Evolutionary conservation across 192 early-diverging fungal genomes (phyloP).

Genomic region (Rhizophlyctis rosea): DNA sequence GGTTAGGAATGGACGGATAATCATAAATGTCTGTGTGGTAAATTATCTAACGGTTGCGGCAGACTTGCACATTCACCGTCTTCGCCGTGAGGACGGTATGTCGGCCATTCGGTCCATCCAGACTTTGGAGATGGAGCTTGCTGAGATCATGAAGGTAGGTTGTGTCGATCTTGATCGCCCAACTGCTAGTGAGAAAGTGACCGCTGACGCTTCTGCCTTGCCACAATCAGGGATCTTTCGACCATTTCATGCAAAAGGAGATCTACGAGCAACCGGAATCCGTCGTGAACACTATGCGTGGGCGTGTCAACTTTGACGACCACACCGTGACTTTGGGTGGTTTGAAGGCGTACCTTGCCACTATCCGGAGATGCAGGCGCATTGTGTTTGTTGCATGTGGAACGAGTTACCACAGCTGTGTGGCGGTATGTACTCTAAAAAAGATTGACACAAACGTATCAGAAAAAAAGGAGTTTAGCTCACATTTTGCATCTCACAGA

Average conservation of each 20-base stretch:
- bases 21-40: neutral
- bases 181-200: neutral
- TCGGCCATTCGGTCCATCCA: constrained; percentile 56
- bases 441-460: neutral
- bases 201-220: neutral
- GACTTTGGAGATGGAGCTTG: constrained; percentile 57
- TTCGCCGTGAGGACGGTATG: constrained; percentile 54
- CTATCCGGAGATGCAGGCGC: constrained; percentile 56
- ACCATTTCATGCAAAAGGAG: constrained; percentile 67
- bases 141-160: constrained; percentile 53
- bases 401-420: constrained; percentile 56
- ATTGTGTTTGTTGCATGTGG: constrained; percentile 63
- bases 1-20: constrained; percentile 21
- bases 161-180: neutral
- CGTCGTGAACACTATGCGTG: constrained; percentile 65
- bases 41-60: neutral
- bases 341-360: constrained; percentile 50
- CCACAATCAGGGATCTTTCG: constrained; percentile 39
- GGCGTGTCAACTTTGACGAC: constrained; percentile 62
- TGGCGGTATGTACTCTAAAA: constrained; percentile 40
- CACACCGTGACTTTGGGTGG: constrained; percentile 50
- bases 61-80: constrained; percentile 64
- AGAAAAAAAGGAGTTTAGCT: neutral
- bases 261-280: constrained; percentile 66
- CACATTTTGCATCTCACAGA: constrained; percentile 24